Evolutionary conservation across 202 grass and related monocot genomes (phyloP), one percentile per base, ranked within the genome.

Genomic region (Zizania palustris): DNA sequence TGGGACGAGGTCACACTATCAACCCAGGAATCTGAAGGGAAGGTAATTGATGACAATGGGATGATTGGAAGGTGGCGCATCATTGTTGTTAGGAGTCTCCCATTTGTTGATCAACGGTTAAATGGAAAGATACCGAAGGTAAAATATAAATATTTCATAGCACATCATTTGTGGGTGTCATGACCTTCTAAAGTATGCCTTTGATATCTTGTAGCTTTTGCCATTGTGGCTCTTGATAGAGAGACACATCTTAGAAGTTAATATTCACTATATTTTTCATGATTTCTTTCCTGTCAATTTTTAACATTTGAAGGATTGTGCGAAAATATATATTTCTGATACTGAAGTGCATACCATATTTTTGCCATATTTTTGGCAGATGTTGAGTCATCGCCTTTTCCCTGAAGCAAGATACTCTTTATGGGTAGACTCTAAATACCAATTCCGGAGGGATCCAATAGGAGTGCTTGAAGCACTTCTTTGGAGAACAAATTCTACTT

Each of bases 391-490:
- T 82, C 91, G 87, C 10, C 91, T 98, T 84, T 98, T 98, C 71
- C 89, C 95, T 5, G 82, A 92, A 76, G 89, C 89, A 56, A 94
- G 83, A 56, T 98, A 90, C 71, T 95, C 95, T 11, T 90, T 98
- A 77, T 95, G 95, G 95, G 91, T 98, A n/a, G 95, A 95, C 67
- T 98, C 91, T n/a, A 98, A 98, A 71, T 98, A 90, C 60, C 95
- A 98, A 57, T 94, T 98, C 73, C 78, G 91, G 64, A 93, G 95
- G 58, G 95, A 98, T 84, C 95, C 91, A 1, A 74, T 98, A 65
- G 89, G 85, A 39, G 85, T 95, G 43, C 67, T 98, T 22, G 95
- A 98, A 81, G 87, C 85, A 33, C 77, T 98, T 42, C 87, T 98
- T 79, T 95, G 91, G 95, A 93, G 89, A 57, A 92, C 83, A 65